These are phyloP conservation scores for Antrodiella citrinella DNA, from an alignment of 768 basidiomycete genomes.

Conservation along the genomic window DNA sequence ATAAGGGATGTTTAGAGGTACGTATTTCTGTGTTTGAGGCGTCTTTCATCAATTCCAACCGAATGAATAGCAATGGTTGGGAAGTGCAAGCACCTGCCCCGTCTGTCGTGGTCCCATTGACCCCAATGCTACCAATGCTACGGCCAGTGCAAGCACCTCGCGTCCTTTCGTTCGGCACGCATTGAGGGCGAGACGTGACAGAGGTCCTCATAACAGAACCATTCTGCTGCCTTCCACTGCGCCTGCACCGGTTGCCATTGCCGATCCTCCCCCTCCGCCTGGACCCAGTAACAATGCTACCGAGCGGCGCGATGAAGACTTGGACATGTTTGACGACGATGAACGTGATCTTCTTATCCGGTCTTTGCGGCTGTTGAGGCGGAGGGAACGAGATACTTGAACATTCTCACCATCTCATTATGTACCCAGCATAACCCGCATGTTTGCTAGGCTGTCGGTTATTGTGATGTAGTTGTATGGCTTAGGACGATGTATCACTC, in stretches of 20 bases:
- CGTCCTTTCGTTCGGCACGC: too few species aligned
- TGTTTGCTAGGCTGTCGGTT: too few species aligned
- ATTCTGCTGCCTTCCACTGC: too few species aligned
- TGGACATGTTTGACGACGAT: background rate
- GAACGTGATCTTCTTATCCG: background rate
- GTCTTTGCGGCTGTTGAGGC: background rate
- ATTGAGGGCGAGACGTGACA: too few species aligned
- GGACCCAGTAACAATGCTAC: background rate
- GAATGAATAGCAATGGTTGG: slow-evolving; percentile 79
- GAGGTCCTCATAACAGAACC: too few species aligned
- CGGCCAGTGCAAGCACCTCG: too few species aligned
- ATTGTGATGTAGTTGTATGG: too few species aligned
- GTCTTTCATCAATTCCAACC: too few species aligned
- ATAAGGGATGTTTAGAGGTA: slow-evolving; percentile 68
- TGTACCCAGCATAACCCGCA: too few species aligned
- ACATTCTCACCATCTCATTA: too few species aligned
- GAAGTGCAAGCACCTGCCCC: slow-evolving; percentile 68
- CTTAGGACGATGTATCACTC: too few species aligned
- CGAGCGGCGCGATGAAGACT: background rate
- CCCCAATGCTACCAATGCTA: background rate
- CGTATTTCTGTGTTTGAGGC: slow-evolving; percentile 16
- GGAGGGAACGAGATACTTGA: background rate
- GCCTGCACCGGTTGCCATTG: background rate
- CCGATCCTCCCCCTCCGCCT: background rate
- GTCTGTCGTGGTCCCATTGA: slow-evolving; percentile 51